Conservation (phyloP, 768 basidiomycete genomes). For the Suillus lakei region DNA sequence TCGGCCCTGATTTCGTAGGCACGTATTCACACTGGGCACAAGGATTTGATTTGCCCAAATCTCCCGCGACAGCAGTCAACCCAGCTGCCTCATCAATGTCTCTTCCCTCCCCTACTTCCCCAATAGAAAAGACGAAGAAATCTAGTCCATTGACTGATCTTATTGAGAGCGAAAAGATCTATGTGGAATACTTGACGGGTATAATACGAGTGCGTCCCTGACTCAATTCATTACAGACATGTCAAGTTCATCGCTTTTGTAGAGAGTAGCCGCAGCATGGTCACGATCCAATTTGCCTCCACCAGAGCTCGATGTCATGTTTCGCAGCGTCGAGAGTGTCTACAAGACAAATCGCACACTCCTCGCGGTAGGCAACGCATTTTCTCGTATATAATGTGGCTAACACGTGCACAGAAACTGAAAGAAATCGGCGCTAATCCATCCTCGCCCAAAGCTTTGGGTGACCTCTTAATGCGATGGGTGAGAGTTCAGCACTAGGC, state of each 20-base stretch:
- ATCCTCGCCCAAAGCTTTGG: constrained; percentile 89
- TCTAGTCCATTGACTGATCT: constrained; percentile 89
- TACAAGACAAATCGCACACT: constrained; percentile 91
- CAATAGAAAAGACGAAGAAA: constrained; percentile 60
- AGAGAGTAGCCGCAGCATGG: constrained; percentile 99
- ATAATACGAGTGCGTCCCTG: constrained; percentile 79
- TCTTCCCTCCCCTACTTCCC: constrained; percentile 26
- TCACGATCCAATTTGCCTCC: constrained; percentile 94
- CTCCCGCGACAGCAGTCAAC: constrained; percentile 24
- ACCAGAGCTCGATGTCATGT: constrained; percentile 89
- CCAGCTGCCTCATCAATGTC: constrained; percentile 13
- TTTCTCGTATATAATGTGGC: constrained; percentile 5
- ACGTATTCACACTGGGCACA: constrained; percentile 21
- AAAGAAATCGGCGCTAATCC: constrained; percentile 94
- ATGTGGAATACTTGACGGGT: constrained; percentile 88
- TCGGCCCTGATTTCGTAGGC: constrained; percentile 7
- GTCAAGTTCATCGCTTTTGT: constrained; percentile 20
- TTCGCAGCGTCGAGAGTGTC: constrained; percentile 88
- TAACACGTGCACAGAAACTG: constrained; percentile 66
- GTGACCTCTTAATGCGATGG: constrained; percentile 97
- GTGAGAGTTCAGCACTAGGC: constrained; percentile 49
- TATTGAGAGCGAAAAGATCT: constrained; percentile 90
- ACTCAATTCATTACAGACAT: constrained; percentile 11
- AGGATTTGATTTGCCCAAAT: constrained; percentile 29
- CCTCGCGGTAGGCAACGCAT: constrained; percentile 54